Evolutionary conservation across 2,329 filamentous ascomycete genomes (phyloP).

Genomic region (Aspergillus brasiliensis): DNA sequence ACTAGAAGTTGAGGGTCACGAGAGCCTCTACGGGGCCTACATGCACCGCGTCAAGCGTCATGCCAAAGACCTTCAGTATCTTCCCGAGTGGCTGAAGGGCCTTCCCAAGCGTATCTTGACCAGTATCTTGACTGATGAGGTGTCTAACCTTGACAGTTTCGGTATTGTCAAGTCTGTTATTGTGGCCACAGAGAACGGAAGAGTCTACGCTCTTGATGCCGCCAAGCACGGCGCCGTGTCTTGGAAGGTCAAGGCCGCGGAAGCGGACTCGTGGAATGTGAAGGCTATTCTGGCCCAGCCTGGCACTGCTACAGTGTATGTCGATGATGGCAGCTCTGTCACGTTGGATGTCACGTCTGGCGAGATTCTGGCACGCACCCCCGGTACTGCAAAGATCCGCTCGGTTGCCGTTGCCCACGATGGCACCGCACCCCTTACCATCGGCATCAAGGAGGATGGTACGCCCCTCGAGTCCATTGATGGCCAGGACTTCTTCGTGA

Average conservation of each 20-base stretch:
- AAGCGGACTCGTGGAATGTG: conserved; percentile 66
- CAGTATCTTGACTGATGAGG: conserved; percentile 60
- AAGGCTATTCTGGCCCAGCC: conserved; percentile 68
- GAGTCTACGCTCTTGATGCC: conserved; percentile 77
- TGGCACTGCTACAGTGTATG: conserved; percentile 60
- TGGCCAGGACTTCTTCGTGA: conserved; percentile 42
- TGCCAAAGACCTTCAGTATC: conserved; percentile 68
- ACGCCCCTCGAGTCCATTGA: conserved; percentile 33
- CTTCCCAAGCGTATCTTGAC: conserved; percentile 70
- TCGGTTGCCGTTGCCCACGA: conserved; percentile 36
- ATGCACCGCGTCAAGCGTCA: conserved; percentile 84
- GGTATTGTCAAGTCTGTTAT: conserved; percentile 86
- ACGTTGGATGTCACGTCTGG: conserved; percentile 51
- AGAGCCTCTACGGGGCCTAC: conserved; percentile 79
- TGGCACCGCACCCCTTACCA: conserved; percentile 25
- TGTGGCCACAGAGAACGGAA: conserved; percentile 76
- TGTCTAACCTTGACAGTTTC: conserved; percentile 62
- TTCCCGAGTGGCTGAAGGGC: conserved; percentile 71
- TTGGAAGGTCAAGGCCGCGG: conserved; percentile 71
- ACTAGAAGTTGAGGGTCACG: conserved; percentile 82
- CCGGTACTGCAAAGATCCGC: conserved; percentile 28
- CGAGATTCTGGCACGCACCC: conserved; percentile 37
- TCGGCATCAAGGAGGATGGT: conserved; percentile 42
- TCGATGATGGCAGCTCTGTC: conserved; percentile 63
- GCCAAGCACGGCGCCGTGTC: conserved; percentile 71